phyloP scores from a whole-genome alignment of 345 rosid species.

The Pugionium dolabratum region DNA sequence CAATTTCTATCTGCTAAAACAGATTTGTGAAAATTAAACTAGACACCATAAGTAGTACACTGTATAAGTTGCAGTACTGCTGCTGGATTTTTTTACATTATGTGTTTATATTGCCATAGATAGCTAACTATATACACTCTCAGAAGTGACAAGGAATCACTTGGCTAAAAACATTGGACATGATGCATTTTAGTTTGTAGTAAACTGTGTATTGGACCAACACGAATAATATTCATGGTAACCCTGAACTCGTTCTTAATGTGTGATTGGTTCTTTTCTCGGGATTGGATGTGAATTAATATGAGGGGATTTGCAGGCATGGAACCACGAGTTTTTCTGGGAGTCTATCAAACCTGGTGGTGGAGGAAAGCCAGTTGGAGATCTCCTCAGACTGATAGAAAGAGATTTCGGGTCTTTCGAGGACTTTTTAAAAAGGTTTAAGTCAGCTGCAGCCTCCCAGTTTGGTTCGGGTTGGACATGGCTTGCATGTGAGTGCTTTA shows the following conservation, averaged over 20 bases:
- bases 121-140: background rate
- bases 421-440: slow-evolving; percentile 53
- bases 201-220: background rate
- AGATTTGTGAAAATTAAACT: background rate
- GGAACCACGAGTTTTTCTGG: slow-evolving; percentile 98
- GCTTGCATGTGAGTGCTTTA: slow-evolving; percentile 75
- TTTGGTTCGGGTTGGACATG: slow-evolving; percentile 99
- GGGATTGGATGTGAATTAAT: slow-evolving; percentile 23
- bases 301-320: slow-evolving; percentile 52
- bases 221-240: background rate
- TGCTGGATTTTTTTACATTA: background rate
- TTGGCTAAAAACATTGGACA: slow-evolving; percentile 5
- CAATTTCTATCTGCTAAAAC: background rate
- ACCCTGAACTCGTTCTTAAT: slow-evolving; percentile 6
- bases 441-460: slow-evolving; percentile 71
- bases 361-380: slow-evolving; percentile 87
- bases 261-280: slow-evolving; percentile 2
- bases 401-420: slow-evolving; percentile 89
- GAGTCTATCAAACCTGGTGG: slow-evolving; percentile 90
- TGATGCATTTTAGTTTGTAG: slow-evolving; percentile 6
- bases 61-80: slow-evolving; percentile 3
- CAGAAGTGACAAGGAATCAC: background rate
- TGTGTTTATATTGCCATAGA: background rate
- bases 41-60: background rate
- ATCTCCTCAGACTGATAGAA: slow-evolving; percentile 66